These are phyloP conservation scores for Pyracantha coccinea DNA, from an alignment of 331 rosid genomes.

Conservation along the genomic window DNA sequence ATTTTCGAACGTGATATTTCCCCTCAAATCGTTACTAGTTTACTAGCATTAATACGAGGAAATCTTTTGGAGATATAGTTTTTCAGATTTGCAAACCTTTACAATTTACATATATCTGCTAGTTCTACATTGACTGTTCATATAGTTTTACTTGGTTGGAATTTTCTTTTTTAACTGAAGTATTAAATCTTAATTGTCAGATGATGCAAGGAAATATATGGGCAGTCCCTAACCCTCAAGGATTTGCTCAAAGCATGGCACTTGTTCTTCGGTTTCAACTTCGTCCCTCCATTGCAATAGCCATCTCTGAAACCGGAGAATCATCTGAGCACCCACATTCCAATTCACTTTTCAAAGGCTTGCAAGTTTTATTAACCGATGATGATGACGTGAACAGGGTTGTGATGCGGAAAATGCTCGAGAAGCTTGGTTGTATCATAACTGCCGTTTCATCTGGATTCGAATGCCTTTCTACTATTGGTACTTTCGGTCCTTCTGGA, in stretches of 20 bases:
- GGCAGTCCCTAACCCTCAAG: slow-evolving; percentile 65
- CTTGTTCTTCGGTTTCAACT: slow-evolving; percentile 77
- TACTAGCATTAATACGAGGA: not conserved
- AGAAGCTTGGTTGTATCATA: slow-evolving; percentile 80
- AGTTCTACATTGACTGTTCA: not conserved
- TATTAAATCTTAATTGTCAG: slow-evolving; percentile 37
- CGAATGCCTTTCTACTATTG: slow-evolving; percentile 68
- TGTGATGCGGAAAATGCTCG: slow-evolving; percentile 76
- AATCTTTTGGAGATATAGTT: not conserved
- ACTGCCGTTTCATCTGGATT: slow-evolving; percentile 74
- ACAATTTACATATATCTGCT: not conserved
- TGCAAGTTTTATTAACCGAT: slow-evolving; percentile 76
- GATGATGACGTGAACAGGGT: slow-evolving; percentile 82
- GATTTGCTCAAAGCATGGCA: slow-evolving; percentile 82
- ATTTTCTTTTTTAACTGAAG: not conserved
- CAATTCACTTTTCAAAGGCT: slow-evolving; percentile 60
- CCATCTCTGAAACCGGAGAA: slow-evolving; percentile 76
- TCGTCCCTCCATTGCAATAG: slow-evolving; percentile 54
- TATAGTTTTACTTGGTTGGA: not conserved
- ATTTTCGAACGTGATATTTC: not conserved
- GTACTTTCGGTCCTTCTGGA: slow-evolving; percentile 50
- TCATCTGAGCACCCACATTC: slow-evolving; percentile 55
- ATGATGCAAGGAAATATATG: slow-evolving; percentile 97
- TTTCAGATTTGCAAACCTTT: not conserved
- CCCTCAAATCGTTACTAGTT: not conserved